Base-by-base conservation (phyloP, 306 rosid genomes). In the Myrica gale region DNA sequence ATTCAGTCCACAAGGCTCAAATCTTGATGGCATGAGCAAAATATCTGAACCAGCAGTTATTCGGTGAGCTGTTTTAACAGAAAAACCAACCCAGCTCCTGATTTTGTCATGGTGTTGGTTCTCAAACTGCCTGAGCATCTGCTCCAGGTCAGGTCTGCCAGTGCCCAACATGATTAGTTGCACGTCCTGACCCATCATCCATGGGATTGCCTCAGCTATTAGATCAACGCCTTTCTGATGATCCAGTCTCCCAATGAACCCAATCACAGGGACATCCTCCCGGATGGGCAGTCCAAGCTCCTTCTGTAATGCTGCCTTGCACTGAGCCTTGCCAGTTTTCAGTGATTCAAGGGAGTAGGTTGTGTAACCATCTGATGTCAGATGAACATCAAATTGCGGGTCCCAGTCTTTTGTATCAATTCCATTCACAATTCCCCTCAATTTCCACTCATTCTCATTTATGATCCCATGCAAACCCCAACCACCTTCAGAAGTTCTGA, bases 1-100 rank as follows among this genome's bases (percentile, higher is more conserved):
- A 82, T 95, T 95, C 82, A 95, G 74, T 21, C 99, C 99, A 46
- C 99, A 95, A 3, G 99, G 99, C 81, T 95, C 99, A 20, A 95
- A 95, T 75, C 98, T 89, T 39, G 99, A 95, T 0, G 99, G 99
- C 99, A 95, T 95, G 73, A 95, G 96, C 62, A 95, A 76, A 73
- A 95, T 71, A 85, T 95, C 99, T 43, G 85, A 57, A 41, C 99
- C 99, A 0, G 99, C 98, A 9, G 98, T 95, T 79, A 95, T 95
- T 80, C 98, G 81, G 83, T 95, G 99, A 62, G 99, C 91, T 80
- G 76, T 88, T 85, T 88, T 82, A 53, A 92, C 92, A 1, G 96
- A 92, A 81, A 95, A 95, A 48, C 99, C 99, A 41, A 95, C 97
- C 98, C 99, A 92, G 53, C 97, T 92, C 73, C 92, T 81, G 21